Evolutionary conservation across 805 yeast species (phyloP), one percentile per base, ranked within the genome.

Genomic region (Lipomyces sp.): DNA sequence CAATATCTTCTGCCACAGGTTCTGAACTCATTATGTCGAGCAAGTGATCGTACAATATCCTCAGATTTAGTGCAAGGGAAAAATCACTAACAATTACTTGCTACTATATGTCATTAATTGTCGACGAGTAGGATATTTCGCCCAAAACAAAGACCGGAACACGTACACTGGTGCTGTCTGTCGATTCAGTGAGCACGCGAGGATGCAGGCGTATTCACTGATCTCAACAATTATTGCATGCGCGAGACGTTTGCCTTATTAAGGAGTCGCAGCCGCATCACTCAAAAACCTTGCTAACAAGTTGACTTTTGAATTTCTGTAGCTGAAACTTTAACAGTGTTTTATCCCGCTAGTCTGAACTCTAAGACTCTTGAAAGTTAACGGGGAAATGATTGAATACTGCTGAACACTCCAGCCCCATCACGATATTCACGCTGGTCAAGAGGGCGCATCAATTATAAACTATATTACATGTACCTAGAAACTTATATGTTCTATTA

Each of bases 1-100:
- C 68, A 15, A 51, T 15, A 29, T 60, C 59, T 18, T 35, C 5
- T 4, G 34, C 3, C 10, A 24, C 34, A 51, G 54, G 34, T 18
- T 51, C 54, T 51, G 30, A 29, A 15, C 24, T 24, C 54, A 51
- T 51, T 51, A 11, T 18, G 48, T 6, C 48, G 8, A 42, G 6
- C 4, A 7, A 24, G 18, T 13, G 18, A 4, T 42, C 48, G n/a
- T 18, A 8, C 24, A 4, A 42, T 18, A 7, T 24, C 48, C 24
- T 42, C 8, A 6, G 13, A 13, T 42, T 42, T 7, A n/a, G 48
- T 42, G 6, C 24, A 15, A 15, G 18, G 15, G 8, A n/a, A 4
- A 8, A 10, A 37, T 37, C 15, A 4, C 15, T 37, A 13, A 37
- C 3, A 37, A 37, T 11, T 37, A 37, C 15, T 35, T 37, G 39